These are phyloP conservation scores for Apiospora kogelbergensis DNA, from an alignment of 2,329 filamentous ascomycete species.

Conservation along the genomic window DNA sequence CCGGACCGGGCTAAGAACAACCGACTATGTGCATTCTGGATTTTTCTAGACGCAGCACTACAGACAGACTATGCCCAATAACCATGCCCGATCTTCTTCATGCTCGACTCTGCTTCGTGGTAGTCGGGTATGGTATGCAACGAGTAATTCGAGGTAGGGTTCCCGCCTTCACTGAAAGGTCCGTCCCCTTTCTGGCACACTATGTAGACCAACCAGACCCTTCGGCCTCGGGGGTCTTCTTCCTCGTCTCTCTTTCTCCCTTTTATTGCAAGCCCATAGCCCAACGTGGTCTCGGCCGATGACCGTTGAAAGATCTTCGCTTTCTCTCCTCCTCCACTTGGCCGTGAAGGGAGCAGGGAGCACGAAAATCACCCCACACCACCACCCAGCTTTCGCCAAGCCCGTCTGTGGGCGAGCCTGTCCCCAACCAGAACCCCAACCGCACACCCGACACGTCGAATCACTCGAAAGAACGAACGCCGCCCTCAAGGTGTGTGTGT, in stretches of 20 bases:
- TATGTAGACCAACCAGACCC: neutral
- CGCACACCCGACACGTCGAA: neutral
- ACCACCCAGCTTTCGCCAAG: neutral
- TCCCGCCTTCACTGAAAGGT: neutral
- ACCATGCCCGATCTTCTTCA: neutral
- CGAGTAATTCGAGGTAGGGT: neutral
- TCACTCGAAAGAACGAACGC: neutral
- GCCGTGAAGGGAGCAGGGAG: neutral
- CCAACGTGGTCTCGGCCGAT: conserved; percentile 1
- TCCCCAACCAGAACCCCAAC: too few species aligned
- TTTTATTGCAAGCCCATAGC: neutral
- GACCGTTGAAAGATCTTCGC: neutral
- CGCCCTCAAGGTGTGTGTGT: neutral
- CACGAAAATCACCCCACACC: conserved; percentile 4
- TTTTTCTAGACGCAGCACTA: neutral
- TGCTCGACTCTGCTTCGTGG: neutral
- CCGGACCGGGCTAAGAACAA: neutral
- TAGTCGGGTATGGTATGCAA: too few species aligned
- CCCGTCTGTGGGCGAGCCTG: neutral
- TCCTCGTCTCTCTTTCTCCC: neutral
- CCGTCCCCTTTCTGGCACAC: neutral
- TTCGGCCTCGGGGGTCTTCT: neutral
- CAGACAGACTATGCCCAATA: neutral
- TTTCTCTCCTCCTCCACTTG: neutral
- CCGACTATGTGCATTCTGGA: neutral